phyloP scores from a whole-genome alignment of 73 alveolate species.

The Urostyla sp. region DNA sequence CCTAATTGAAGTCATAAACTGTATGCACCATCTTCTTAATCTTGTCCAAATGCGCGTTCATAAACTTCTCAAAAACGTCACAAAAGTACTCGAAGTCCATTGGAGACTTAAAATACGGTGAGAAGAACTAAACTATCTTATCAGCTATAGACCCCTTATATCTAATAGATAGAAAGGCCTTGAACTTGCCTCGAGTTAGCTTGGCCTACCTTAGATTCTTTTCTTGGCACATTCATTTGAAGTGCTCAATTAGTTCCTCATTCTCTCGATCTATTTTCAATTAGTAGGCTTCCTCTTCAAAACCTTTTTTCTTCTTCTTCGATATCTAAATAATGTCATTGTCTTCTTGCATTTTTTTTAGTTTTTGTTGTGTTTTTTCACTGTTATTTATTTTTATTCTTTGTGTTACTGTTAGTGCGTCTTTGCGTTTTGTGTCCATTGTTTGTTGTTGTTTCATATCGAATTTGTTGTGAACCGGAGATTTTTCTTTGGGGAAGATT shows the following conservation, averaged over 20 bases:
- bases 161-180: conserved; percentile 26
- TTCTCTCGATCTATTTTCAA: conserved; percentile 10
- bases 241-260: conserved; percentile 7
- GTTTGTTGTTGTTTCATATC: neutral
- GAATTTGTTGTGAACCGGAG: neutral
- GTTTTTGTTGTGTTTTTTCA: conserved; percentile 14
- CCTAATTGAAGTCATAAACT: conserved; percentile 49
- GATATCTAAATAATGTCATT: neutral
- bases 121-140: conserved; percentile 4
- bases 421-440: conserved; percentile 12
- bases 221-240: conserved; percentile 22
- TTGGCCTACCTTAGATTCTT: conserved; percentile 6
- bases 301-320: neutral
- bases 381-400: neutral
- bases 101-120: conserved; percentile 32
- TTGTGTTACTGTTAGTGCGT: conserved; percentile 6
- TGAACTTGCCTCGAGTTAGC: conserved; percentile 34
- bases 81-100: conserved; percentile 49
- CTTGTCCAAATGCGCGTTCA: conserved; percentile 1
- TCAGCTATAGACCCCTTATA: conserved; percentile 49
- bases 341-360: neutral
- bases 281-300: conserved; percentile 14
- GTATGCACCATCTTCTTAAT: conserved; percentile 34
- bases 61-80: conserved; percentile 39
- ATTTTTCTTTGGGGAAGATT: neutral